Evolutionary conservation across 371 early-diverging fungal species (phyloP), one percentile per base, ranked within the genome.

Genomic region (Funneliformis caledonium): DNA sequence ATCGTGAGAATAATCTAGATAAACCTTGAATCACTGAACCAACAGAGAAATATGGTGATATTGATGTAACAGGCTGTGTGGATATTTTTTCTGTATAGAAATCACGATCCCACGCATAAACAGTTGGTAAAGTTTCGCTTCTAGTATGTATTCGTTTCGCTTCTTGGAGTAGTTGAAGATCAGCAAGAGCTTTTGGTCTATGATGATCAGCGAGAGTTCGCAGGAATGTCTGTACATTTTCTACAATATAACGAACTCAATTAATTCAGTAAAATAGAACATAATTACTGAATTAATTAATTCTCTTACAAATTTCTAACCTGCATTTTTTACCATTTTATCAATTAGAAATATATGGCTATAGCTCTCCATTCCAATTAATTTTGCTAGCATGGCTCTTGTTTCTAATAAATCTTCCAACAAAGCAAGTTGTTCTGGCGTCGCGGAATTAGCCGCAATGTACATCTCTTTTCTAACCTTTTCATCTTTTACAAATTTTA

Each of bases 281-380:
- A 26, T 43, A 43, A n/a, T 82, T 70, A 47, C 47, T 37, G 47
- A 16, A 52, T 52, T 52, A 52, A 52, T 22, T 43, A 19, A 61
- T 4, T 48, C 6, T 56, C 19, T 19, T 4, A 56, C 16, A 16
- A 16, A 50, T 3, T 64, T 83, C 64, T 7, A 87, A 94, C 93
- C 91, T 47, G 97, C 96, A 62, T 91, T 90, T 77, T 91, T 89
- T 12, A 94, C 97, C 98, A 99, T 98, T 83, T 98, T 98, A 80
- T 97, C 98, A 47, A 88, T 91, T 47, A 99, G 85, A 59, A 91
- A 92, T 86, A 96, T 85, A 72, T 96, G 91, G 42, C 94, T 93
- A 89, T 93, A 99, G 33, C 94, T 94, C 10, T 86, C 85, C 61
- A 89, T 89, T 0, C 96, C 97, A 0, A 97, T 89, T 19, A 96